A percentile compares a stretch with the other conserved stretches of the same genome.
These are phyloP conservation scores for Grosmannia huntii DNA, from an alignment of 2,329 filamentous ascomycete genomes.

Conservation along the genomic window DNA sequence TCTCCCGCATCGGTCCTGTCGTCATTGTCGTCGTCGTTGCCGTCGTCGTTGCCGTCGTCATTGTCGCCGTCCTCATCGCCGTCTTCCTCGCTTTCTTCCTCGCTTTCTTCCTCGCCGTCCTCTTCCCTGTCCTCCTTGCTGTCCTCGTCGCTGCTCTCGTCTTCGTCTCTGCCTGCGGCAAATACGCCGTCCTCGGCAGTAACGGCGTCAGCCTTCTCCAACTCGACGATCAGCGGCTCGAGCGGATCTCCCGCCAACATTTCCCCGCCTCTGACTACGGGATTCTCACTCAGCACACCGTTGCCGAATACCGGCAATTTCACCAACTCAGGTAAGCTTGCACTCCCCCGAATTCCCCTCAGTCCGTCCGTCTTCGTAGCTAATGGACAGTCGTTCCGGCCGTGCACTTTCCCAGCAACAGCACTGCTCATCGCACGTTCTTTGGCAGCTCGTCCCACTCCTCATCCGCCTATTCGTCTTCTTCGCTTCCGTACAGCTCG, in stretches of 20 bases:
- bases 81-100: not conserved
- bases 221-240: not conserved
- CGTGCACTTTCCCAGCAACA: not conserved
- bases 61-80: not conserved
- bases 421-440: not conserved
- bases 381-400: not conserved
- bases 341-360: not conserved
- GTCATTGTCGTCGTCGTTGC: not conserved
- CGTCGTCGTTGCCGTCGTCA: not conserved
- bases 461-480: not conserved
- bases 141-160: not conserved
- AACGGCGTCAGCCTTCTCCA: not conserved
- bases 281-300: not conserved
- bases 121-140: not conserved
- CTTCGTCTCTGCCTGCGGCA: not conserved
- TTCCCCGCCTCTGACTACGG: not conserved
- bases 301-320: not conserved
- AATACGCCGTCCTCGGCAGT: not conserved
- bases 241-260: not conserved
- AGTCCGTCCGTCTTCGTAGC: not conserved
- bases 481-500: constrained; percentile 8
- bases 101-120: not conserved
- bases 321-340: not conserved
- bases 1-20: not conserved
- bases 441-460: constrained; percentile 5